Conservation (phyloP, 1,284 basidiomycete genomes). For the Inonotus hispidus region DNA sequence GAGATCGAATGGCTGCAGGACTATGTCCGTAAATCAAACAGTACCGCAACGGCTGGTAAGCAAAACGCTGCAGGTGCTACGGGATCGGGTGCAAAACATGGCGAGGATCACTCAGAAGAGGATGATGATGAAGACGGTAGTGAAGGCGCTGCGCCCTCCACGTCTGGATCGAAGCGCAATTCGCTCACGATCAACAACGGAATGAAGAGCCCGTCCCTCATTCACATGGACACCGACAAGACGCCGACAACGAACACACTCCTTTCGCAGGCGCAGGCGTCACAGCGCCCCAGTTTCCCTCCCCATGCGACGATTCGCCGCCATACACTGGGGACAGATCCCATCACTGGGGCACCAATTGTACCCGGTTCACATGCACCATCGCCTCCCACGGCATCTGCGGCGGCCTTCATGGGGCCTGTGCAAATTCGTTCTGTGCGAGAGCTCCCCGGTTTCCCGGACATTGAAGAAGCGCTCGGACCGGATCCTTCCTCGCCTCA, state of each 20-base stretch:
- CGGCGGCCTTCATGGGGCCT: conserved; percentile 36
- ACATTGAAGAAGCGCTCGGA: conserved; percentile 79
- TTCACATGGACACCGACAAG: conserved; percentile 68
- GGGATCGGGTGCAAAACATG: conserved; percentile 31
- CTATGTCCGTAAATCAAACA: conserved; percentile 85
- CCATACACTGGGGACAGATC: conserved; percentile 45
- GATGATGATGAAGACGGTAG: conserved; percentile 70
- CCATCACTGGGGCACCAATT: conserved; percentile 42
- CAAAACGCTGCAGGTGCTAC: conserved; percentile 52
- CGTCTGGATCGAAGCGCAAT: conserved; percentile 62
- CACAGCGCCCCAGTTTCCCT: conserved; percentile 54
- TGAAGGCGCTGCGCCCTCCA: conserved; percentile 65
- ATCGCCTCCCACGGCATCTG: conserved; percentile 40
- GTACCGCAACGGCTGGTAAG: conserved; percentile 62
- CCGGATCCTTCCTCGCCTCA: conserved; percentile 66
- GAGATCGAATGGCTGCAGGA: conserved; percentile 89
- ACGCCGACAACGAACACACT: conserved; percentile 73
- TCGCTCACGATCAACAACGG: conserved; percentile 62
- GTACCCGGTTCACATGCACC: conserved; percentile 41
- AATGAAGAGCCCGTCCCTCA: conserved; percentile 48
- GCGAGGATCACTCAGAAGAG: conserved; percentile 69
- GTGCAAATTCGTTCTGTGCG: conserved; percentile 55
- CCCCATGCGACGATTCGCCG: conserved; percentile 70
- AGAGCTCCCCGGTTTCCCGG: conserved; percentile 72
- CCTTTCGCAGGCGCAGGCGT: conserved; percentile 69